phyloP scores from a whole-genome alignment of 768 basidiomycete genomes.

The Suillus weaverae region DNA sequence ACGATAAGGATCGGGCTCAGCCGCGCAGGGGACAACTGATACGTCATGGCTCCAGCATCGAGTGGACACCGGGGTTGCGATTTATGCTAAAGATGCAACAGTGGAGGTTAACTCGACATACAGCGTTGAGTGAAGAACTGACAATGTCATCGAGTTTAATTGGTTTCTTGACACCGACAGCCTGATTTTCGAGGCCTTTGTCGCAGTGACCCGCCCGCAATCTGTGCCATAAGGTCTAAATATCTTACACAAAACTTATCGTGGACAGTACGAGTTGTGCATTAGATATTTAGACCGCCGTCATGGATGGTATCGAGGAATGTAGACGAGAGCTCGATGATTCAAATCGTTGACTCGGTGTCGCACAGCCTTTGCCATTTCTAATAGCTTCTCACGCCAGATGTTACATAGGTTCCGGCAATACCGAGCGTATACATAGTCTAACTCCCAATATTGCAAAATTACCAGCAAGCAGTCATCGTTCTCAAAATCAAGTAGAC shows the following conservation, averaged over 20 bases:
- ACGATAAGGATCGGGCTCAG: background rate
- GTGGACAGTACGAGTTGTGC: background rate
- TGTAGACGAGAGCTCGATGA: background rate
- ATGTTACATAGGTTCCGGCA: no score
- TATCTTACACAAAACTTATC: background rate
- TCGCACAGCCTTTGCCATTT: no score
- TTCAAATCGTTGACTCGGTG: background rate
- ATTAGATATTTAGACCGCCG: background rate
- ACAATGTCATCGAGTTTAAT: background rate
- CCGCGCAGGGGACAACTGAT: background rate
- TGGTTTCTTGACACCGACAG: background rate
- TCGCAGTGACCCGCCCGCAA: background rate
- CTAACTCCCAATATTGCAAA: no score
- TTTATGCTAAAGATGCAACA: background rate
- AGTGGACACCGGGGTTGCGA: background rate
- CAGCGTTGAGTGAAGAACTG: background rate
- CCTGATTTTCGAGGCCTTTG: background rate
- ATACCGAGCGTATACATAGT: no score
- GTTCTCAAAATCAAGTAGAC: no score
- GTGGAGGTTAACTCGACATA: background rate
- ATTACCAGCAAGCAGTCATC: no score
- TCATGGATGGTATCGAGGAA: background rate
- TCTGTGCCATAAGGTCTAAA: background rate
- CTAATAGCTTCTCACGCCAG: no score
- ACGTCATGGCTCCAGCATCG: background rate